Evolutionary conservation across 495 filamentous ascomycete species (phyloP).

Genomic region (Letharia columbiana): DNA sequence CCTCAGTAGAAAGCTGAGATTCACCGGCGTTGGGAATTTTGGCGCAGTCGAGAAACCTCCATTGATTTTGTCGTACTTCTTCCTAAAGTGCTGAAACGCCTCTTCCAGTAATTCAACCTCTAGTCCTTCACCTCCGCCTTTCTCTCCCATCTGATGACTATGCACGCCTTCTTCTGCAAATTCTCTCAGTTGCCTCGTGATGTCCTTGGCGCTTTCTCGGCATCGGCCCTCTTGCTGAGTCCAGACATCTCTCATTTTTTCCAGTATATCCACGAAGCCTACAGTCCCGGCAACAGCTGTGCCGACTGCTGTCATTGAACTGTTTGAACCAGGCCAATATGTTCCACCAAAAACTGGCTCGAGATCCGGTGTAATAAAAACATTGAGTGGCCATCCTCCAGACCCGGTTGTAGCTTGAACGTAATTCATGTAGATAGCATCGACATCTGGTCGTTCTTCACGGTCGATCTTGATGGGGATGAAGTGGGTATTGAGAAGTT

Average conservation of each 20-base stretch:
- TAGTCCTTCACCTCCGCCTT: conserved; percentile 54
- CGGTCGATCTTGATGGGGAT: conserved; percentile 90
- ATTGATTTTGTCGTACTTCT: conserved; percentile 66
- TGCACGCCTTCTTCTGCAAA: conserved; percentile 77
- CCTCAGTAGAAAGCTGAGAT: conserved; percentile 73
- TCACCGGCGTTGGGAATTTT: conserved; percentile 87
- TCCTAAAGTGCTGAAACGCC: conserved; percentile 69
- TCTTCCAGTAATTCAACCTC: conserved; percentile 91
- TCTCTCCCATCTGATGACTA: conserved; percentile 41
- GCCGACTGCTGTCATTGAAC: conserved; percentile 33
- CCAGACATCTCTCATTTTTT: conserved; percentile 78
- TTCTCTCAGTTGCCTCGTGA: conserved; percentile 67
- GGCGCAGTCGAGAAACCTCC: conserved; percentile 70
- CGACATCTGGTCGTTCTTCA: conserved; percentile 91
- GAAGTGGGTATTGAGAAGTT: conserved; percentile 76
- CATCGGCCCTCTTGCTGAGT: conserved; percentile 72
- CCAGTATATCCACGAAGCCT: conserved; percentile 70
- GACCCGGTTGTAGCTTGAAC: conserved; percentile 87
- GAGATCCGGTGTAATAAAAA: conserved; percentile 87
- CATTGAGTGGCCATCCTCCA: conserved; percentile 93
- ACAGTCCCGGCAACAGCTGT: conserved; percentile 44
- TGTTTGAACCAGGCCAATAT: conserved; percentile 82
- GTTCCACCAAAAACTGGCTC: conserved; percentile 94
- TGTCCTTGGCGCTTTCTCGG: conserved; percentile 70
- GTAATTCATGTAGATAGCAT: conserved; percentile 98